Base-by-base conservation (phyloP, 495 filamentous ascomycete genomes). In the Penicillium ochrochloron region DNA sequence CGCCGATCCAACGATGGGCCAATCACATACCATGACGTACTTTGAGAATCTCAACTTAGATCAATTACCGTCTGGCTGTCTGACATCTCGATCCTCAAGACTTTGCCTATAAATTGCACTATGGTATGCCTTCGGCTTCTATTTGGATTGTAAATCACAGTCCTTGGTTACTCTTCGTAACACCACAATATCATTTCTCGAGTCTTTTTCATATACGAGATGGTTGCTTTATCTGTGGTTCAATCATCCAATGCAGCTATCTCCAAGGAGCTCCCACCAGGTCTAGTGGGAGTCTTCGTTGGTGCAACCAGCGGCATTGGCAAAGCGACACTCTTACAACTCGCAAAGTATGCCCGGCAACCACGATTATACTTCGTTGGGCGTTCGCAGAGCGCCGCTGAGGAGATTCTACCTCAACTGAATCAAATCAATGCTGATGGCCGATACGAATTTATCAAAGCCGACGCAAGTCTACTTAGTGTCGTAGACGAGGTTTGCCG, bases 401-500 rank as follows among this genome's bases (percentile, higher is more conserved):
- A 73, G 4, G 68, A 82, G 2, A 85, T 75, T 2, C 65, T 71
- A 5, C 62, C 63, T 0, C 82, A 86, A 59, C 75, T 85, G 51
- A 62, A 78, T 42, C 33, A 65, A 34, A 48, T 85, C 17, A 86
- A 89, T 66, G 77, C 83, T 0, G 71, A 69, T 1, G 86, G 85
- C 5, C 58, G 80, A 29, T 80, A 82, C 65, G 67, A 59, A 64
- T 91, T 88, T 68, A 68, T 86, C 62, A 52, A 67, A 25, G 69
- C 75, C 31, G 88, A 91, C 51, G 69, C 86, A 2, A 81, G 78
- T 12, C 75, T 87, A 8, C 70, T 90, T 0, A 69, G 69, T 8
- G 79, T 76, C n/a, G 88, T 88, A 21, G 87, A 89, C 68, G 70
- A 78, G n/a, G 71, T 84, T 12, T 90, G 85, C 62, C 57, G 74